Conservation (phyloP, 164 flowering plant species). For the Nelumbo lutea region DNA sequence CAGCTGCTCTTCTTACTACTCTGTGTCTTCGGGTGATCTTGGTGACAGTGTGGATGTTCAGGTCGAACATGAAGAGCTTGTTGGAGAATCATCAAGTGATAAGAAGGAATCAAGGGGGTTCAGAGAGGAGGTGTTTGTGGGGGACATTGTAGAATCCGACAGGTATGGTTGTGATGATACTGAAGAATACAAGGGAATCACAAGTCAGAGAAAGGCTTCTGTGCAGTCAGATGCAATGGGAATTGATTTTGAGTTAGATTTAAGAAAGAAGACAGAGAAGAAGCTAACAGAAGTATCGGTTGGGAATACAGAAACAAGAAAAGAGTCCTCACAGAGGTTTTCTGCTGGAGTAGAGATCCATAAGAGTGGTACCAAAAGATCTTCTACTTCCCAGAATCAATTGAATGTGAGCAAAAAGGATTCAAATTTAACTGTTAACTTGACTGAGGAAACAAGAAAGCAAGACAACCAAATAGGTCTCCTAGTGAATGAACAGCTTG, state of each 20-base stretch:
- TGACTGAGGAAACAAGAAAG: conserved; percentile 23
- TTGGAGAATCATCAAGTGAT: conserved; percentile 30
- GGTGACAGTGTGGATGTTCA: conserved; percentile 36
- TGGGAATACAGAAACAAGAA: conserved; percentile 23
- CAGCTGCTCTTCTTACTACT: conserved; percentile 63
- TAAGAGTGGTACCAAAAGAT: conserved; percentile 17
- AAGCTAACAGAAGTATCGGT: conserved; percentile 31
- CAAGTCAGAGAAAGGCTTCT: conserved; percentile 11
- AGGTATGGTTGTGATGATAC: conserved; percentile 17
- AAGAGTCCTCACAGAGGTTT: conserved; percentile 15
- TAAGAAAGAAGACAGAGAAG: conserved; percentile 47
- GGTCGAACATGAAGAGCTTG: conserved; percentile 18
- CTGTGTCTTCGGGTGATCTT: conserved; percentile 42
- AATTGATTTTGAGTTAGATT: conserved; percentile 31
- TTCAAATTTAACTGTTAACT: conserved; percentile 12
- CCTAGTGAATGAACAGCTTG: conserved; percentile 15
- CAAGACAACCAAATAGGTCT: conserved; percentile 18
- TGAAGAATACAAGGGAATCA: conserved; percentile 9
- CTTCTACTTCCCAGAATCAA: conserved; percentile 23
- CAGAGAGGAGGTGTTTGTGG: conserved; percentile 15
- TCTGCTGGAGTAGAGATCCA: conserved; percentile 14
- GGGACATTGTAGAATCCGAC: conserved; percentile 15
- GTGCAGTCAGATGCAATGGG: conserved; percentile 6
- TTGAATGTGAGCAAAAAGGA: conserved; percentile 18
- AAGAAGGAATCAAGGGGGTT: conserved; percentile 14